Evolutionary conservation across 116 monocot genomes (phyloP), one percentile per base, ranked within the genome.

Genomic region (Cymodocea nodosa): DNA sequence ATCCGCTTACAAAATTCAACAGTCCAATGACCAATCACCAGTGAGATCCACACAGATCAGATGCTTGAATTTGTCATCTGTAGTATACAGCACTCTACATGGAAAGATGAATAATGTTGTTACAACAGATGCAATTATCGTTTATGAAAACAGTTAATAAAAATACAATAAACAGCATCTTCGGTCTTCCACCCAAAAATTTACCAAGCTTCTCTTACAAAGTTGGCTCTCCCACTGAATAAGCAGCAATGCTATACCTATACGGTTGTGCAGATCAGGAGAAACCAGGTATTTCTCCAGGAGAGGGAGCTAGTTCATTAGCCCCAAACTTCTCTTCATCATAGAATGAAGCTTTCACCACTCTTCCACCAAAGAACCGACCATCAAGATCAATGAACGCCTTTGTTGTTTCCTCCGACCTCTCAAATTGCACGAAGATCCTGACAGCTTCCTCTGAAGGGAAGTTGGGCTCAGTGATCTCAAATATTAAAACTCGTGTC

Each of bases 391-490:
- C 94, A 16, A 94, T 65, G 3, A 89, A 54, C 14, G 94, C 94
- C 57, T 85, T 87, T 60, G 87, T 87, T 14, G 90, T 81, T 63
- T 82, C 84, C 69, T 94, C 90, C 0, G 94, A 77, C 48, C 89
- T 77, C 70, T 94, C 82, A 71, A 89, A 89, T 64, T 87, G 94
- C 18, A 94, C 80, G 57, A 89, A 94, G 35, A 94, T 94, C 71
- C 89, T 84, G 15, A 94, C 87, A 35, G 89, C 90, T 66, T 89
- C 94, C 4, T 94, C 84, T 6, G 51, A 35, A 0, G 89, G 94
- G 68, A 89, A 94, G 72, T 82, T 77, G 22, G 84, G 60, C 55
- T 86, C 86, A 0, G 89, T 89, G 62, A 94, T 94, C 68, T 86
- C 89, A 53, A 89, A 94, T 34, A 89, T 94, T 68, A 94, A 59